Percentiles rank a stretch among this genome's conserved stretches.
These are phyloP conservation scores for Sanghuangporus weigelae DNA, from an alignment of 1,284 basidiomycete species.

Conservation along the genomic window DNA sequence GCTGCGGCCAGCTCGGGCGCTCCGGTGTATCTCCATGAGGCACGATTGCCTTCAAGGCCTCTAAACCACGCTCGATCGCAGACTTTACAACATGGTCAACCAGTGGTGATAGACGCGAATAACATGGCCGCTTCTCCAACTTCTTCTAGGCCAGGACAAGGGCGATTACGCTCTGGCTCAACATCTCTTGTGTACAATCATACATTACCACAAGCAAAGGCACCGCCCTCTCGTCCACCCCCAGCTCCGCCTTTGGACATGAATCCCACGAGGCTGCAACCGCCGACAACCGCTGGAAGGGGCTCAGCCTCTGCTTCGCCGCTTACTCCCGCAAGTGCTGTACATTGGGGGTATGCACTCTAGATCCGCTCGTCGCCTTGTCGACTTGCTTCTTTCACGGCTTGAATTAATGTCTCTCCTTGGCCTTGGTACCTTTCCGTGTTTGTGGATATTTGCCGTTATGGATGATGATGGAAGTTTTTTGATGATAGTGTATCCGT, in stretches of 20 bases:
- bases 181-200: background rate
- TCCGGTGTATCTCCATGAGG: background rate
- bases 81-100: background rate
- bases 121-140: background rate
- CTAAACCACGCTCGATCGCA: background rate
- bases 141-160: background rate
- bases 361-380: background rate
- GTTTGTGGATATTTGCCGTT: background rate
- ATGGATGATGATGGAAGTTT: background rate
- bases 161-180: background rate
- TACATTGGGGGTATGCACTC: slow-evolving; percentile 10
- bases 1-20: background rate
- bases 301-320: background rate
- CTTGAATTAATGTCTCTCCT: too few relatives aligned
- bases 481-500: background rate
- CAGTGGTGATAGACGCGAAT: background rate
- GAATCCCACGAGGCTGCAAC: background rate
- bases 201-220: background rate
- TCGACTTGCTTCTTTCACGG: background rate
- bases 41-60: background rate
- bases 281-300: background rate
- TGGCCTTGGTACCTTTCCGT: background rate
- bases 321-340: background rate
- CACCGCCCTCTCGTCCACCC: background rate
- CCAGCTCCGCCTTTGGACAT: background rate